Base-by-base conservation (phyloP, 352 stramenopile species). In the Globisporangium acanthophoron region DNA sequence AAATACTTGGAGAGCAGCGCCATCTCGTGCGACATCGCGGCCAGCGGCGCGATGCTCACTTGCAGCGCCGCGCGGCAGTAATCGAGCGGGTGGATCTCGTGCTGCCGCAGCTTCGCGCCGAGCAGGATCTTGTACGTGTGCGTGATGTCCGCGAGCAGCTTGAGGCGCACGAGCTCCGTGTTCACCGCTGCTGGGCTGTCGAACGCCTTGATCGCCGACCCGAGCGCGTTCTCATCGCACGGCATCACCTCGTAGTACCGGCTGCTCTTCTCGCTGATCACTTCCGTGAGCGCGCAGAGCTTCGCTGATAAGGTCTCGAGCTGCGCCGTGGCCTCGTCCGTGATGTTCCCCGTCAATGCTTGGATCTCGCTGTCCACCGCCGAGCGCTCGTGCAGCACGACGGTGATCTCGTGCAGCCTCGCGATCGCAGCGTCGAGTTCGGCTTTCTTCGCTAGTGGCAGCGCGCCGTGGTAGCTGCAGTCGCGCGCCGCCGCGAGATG, bases 161-260 rank as follows among this genome's bases (percentile, higher is more conserved):
- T 70, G 31, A 92, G 35, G 1, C 79, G 76, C 21, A 66, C 79
- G 39, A 92, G 86, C 55, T 92, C 82, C 3, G 59, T 62, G 40
- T 92, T 85, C 27, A 92, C 82, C 20, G 80, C 68, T 20, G 56
- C 44, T 1, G 82, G 55, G 13, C 63, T 69, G 58, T 88, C 73
- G 31, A 92, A 92, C 7, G 72, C 76, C 33, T 76, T 69, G 53
- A 92, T 88, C 20, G 78, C 70, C 15, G 70, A 66, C 5, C 70
- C 76, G n/a, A 84, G 74, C 31, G 62, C 67, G 29, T 88, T 70
- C 65, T 92, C 82, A 54, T 86, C 74, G 40, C 74, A 85, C 21
- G 82, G 82, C 72, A 92, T 89, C 15, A 90, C 66, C 58, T 92
- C 82, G 58, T 88, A 90, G 62, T 92, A 92, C 16, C 82, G 76